These are phyloP conservation scores for Stemphylium vesicarium DNA, from an alignment of 2,329 filamentous ascomycete genomes.

Conservation along the genomic window DNA sequence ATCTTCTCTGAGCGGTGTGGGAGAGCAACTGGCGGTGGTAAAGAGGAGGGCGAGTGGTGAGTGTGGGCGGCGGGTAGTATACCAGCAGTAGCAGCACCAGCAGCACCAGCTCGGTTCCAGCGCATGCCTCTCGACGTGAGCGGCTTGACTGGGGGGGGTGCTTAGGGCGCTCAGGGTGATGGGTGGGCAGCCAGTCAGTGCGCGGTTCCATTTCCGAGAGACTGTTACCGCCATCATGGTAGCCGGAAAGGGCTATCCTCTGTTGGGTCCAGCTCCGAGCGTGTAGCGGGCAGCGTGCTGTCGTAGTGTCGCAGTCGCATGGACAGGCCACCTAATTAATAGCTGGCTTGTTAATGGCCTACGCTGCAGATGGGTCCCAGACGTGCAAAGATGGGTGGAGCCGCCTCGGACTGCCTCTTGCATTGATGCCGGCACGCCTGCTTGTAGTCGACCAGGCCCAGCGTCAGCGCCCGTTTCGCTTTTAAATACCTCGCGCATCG, in stretches of 20 bases:
- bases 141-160: slow-evolving; percentile 1
- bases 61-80: background rate
- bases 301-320: slow-evolving; percentile 19
- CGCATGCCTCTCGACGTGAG: slow-evolving; percentile 7
- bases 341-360: slow-evolving; percentile 29
- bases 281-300: slow-evolving; percentile 10
- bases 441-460: slow-evolving; percentile 20
- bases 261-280: slow-evolving; percentile 25
- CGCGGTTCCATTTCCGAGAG: slow-evolving; percentile 21
- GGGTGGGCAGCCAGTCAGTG: slow-evolving; percentile 13
- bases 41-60: no score
- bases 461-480: slow-evolving; percentile 28
- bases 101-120: background rate
- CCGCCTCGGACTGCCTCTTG: slow-evolving; percentile 24
- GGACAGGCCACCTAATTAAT: slow-evolving; percentile 29
- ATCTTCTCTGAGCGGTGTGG: slow-evolving; percentile 7
- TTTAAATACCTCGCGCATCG: slow-evolving; percentile 37
- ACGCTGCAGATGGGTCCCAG: slow-evolving; percentile 28
- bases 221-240: slow-evolving; percentile 27
- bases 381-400: slow-evolving; percentile 26
- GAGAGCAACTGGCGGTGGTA: background rate
- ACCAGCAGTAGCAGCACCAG: background rate
- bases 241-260: slow-evolving; percentile 24
- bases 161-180: slow-evolving; percentile 5
- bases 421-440: slow-evolving; percentile 19